phyloP scores from a whole-genome alignment of 1,284 basidiomycete genomes.

The Cryptococcus sp. region DNA sequence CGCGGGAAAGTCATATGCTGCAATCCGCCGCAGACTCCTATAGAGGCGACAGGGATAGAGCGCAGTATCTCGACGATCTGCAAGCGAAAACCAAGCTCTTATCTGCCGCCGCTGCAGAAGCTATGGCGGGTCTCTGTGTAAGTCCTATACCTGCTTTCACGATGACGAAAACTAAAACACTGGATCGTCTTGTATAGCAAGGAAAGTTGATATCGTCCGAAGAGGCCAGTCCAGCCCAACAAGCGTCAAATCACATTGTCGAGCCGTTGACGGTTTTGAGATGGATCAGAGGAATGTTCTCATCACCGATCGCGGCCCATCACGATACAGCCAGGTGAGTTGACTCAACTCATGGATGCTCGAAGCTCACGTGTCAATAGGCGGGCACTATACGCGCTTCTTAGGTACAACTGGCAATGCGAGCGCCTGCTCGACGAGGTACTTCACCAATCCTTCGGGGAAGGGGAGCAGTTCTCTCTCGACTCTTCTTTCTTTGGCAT shows the following conservation, averaged over 20 bases:
- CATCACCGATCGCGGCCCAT: constrained; percentile 44
- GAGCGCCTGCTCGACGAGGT: constrained; percentile 68
- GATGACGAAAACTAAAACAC: neutral
- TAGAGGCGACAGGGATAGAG: constrained; percentile 60
- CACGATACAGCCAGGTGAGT: constrained; percentile 52
- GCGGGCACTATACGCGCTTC: constrained; percentile 73
- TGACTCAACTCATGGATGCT: neutral
- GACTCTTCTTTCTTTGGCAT: constrained; percentile 71
- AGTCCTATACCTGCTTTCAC: constrained; percentile 44
- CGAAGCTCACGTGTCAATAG: constrained; percentile 52
- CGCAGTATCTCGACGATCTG: constrained; percentile 60
- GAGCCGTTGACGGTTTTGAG: constrained; percentile 53
- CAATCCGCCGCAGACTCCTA: constrained; percentile 63
- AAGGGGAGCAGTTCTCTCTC: constrained; percentile 54
- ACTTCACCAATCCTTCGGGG: constrained; percentile 71
- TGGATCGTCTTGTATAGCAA: constrained; percentile 26
- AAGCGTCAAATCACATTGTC: constrained; percentile 44
- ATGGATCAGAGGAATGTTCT: constrained; percentile 56
- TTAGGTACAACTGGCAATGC: constrained; percentile 65
- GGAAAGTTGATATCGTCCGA: constrained; percentile 43
- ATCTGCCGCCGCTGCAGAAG: constrained; percentile 76
- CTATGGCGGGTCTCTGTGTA: constrained; percentile 82
- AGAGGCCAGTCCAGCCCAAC: constrained; percentile 42
- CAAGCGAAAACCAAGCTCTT: constrained; percentile 70
- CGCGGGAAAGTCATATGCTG: constrained; percentile 73